phyloP scores from a whole-genome alignment of 2,329 filamentous ascomycete species.

The Cladosporium sp. region DNA sequence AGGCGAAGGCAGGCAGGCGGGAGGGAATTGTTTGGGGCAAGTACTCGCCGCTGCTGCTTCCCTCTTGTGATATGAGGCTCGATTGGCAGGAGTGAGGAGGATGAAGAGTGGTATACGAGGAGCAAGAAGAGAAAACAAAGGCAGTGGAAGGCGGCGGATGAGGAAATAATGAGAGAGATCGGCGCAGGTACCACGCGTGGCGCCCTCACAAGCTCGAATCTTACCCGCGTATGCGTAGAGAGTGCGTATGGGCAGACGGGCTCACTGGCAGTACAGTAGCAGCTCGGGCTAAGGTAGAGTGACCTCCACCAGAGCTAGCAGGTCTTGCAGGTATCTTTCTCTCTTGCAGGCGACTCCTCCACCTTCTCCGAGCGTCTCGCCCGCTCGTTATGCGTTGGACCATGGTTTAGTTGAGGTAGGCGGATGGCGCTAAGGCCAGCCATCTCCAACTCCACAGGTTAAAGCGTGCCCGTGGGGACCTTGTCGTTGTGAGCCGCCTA shows the following conservation, averaged over 20 bases:
- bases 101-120: neutral
- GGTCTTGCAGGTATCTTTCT: too few relatives aligned
- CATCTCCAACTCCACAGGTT: conserved; percentile 3
- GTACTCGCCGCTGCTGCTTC: conserved; percentile 5
- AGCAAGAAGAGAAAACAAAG: neutral
- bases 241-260: too few relatives aligned
- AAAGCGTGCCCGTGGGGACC: conserved; percentile 7
- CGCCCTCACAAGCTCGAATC: neutral
- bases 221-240: neutral
- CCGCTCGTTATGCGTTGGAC: too few relatives aligned
- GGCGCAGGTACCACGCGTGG: conserved; percentile 11
- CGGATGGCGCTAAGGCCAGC: conserved; percentile 6
- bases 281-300: too few relatives aligned
- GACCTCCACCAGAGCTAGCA: too few relatives aligned
- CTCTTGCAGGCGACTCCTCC: too few relatives aligned
- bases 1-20: conserved; percentile 1
- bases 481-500: neutral
- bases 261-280: too few relatives aligned
- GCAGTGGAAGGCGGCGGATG: conserved; percentile 7
- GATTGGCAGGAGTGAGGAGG: neutral
- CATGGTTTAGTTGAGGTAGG: too few relatives aligned
- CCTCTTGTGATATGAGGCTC: neutral
- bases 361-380: too few relatives aligned
- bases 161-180: conserved; percentile 1
- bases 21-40: neutral